A percentile compares a stretch with the other conserved stretches of the same genome.
phyloP scores from a whole-genome alignment of 2,329 filamentous ascomycete species.

The Botryotinia calthae region DNA sequence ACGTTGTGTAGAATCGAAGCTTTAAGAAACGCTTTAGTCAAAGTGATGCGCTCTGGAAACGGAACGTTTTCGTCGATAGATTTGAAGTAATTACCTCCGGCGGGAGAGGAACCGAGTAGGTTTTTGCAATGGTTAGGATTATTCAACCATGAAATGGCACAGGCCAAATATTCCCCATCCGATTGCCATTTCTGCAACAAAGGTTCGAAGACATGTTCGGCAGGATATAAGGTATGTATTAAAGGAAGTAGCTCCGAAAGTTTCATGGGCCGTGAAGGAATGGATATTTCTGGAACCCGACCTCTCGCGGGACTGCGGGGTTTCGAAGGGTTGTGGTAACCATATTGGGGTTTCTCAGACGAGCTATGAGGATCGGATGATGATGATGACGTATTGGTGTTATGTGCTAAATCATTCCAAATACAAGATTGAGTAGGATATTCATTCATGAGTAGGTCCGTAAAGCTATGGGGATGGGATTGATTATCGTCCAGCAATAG shows the following conservation, averaged over 20 bases:
- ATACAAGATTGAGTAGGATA: neutral
- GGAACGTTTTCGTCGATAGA: slow-evolving; percentile 28
- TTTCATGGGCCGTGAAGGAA: slow-evolving; percentile 11
- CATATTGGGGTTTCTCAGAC: neutral
- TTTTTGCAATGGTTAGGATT: slow-evolving; percentile 19
- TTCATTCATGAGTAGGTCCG: slow-evolving; percentile 1
- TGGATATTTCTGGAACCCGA: neutral
- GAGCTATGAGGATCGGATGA: neutral
- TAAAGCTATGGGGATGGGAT: neutral
- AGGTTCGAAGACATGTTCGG: slow-evolving; percentile 22
- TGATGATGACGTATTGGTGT: neutral
- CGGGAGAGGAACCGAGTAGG: slow-evolving; percentile 15
- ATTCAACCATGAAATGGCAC: slow-evolving; percentile 22
- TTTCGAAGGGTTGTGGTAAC: neutral
- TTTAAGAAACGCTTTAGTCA: slow-evolving; percentile 28
- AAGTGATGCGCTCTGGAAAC: slow-evolving; percentile 24
- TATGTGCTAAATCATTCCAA: neutral
- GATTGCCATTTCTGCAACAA: slow-evolving; percentile 28
- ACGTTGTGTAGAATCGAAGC: slow-evolving; percentile 16
- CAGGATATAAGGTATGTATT: neutral
- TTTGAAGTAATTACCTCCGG: slow-evolving; percentile 26
- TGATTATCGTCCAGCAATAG: neutral
- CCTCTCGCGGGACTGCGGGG: neutral
- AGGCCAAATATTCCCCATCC: slow-evolving; percentile 22
- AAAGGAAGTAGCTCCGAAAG: slow-evolving; percentile 15